Percentiles rank a stretch among this genome's conserved stretches.
phyloP scores from a whole-genome alignment of 106 monocot genomes.

The Gastrodia elata region DNA sequence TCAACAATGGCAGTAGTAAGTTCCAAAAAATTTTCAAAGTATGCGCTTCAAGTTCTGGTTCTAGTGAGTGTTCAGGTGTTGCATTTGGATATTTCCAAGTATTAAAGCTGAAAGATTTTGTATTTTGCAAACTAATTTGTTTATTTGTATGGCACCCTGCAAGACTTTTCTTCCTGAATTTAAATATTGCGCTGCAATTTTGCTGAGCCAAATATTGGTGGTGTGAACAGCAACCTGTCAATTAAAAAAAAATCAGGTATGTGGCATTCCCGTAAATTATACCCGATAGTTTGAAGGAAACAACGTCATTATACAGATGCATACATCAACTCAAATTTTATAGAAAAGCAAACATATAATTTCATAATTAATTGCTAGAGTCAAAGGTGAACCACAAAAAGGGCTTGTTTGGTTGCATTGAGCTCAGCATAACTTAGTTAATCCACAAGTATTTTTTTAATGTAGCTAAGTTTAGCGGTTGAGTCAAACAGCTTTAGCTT shows the following conservation, averaged over 20 bases:
- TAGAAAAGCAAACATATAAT: not conserved
- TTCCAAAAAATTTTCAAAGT: slow-evolving; percentile 14
- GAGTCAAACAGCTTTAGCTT: no score
- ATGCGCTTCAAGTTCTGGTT: slow-evolving; percentile 44
- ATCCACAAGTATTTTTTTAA: no score
- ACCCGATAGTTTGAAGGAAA: not conserved
- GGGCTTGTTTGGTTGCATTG: no score
- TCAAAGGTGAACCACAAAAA: not conserved
- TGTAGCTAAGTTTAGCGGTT: not conserved
- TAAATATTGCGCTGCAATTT: slow-evolving; percentile 2
- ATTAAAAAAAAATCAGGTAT: not conserved
- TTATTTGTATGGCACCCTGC: slow-evolving; percentile 8
- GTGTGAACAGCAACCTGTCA: slow-evolving; percentile 21
- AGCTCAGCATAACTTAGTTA: no score
- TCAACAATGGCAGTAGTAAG: slow-evolving; percentile 29
- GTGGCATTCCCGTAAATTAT: not conserved
- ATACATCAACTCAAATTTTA: not conserved
- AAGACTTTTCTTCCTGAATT: slow-evolving; percentile 9
- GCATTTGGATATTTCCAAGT: slow-evolving; percentile 21
- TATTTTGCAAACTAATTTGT: slow-evolving; percentile 8
- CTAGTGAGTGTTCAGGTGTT: slow-evolving; percentile 42
- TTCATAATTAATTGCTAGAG: not conserved
- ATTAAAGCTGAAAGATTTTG: not conserved
- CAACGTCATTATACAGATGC: not conserved
- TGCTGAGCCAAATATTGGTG: slow-evolving; percentile 11